A percentile compares a stretch with the other conserved stretches of the same genome.
phyloP scores from a whole-genome alignment of 768 basidiomycete species.

The Tulasnella sp. region DNA sequence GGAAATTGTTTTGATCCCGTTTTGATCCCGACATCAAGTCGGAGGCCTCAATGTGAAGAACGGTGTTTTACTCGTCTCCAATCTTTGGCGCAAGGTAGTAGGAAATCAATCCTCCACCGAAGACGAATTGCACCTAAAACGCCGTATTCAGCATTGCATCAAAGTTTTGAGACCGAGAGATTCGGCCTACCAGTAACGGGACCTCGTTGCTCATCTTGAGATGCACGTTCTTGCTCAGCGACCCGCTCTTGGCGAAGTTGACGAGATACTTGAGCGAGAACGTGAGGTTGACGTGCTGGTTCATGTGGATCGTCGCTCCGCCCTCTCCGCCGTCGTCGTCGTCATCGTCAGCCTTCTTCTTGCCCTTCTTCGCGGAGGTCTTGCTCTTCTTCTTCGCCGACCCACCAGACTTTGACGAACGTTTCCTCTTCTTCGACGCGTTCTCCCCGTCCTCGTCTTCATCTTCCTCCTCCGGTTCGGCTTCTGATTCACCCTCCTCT shows the following conservation, averaged over 20 bases:
- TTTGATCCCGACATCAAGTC: neutral
- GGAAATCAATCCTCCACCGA: slow-evolving; percentile 75
- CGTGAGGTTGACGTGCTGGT: slow-evolving; percentile 80
- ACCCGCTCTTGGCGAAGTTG: slow-evolving; percentile 87
- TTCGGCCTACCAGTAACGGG: slow-evolving; percentile 60
- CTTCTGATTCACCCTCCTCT: slow-evolving; percentile 7
- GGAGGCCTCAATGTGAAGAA: neutral
- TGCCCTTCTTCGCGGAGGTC: slow-evolving; percentile 34
- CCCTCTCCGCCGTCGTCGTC: slow-evolving; percentile 39
- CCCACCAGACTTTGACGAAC: slow-evolving; percentile 6
- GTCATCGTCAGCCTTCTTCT: slow-evolving; percentile 62
- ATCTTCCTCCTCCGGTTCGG: slow-evolving; percentile 26
- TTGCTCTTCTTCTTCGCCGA: slow-evolving; percentile 13
- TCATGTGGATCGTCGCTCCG: slow-evolving; percentile 73
- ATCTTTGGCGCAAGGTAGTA: slow-evolving; percentile 98
- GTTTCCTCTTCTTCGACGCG: slow-evolving; percentile 33
- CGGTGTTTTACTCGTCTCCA: slow-evolving; percentile 53
- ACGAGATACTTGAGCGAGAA: slow-evolving; percentile 96
- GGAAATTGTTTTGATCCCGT: no score
- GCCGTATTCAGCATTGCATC: slow-evolving; percentile 3
- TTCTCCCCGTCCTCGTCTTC: slow-evolving; percentile 43
- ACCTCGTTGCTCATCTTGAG: slow-evolving; percentile 90
- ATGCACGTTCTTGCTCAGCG: slow-evolving; percentile 58
- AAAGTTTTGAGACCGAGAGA: neutral
- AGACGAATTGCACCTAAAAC: slow-evolving; percentile 75